These are phyloP conservation scores for Brachypodium distachyon DNA, from an alignment of 202 grass and related monocot species.

Conservation along the genomic window DNA sequence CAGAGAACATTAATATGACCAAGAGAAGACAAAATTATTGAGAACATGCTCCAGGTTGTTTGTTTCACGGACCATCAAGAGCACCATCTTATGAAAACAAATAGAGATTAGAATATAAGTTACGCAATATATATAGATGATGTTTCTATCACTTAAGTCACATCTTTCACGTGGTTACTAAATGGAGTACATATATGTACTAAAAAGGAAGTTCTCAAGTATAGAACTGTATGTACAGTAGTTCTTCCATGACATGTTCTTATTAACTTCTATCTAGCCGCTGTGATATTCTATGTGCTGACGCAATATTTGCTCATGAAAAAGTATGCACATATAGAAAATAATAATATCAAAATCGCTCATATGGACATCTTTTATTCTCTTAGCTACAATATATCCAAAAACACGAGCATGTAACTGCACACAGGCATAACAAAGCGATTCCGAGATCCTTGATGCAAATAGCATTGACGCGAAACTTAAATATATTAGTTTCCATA, in stretches of 20 bases:
- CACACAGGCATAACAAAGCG: background rate
- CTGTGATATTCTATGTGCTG: background rate
- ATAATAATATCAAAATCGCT: background rate
- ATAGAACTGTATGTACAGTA: background rate
- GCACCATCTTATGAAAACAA: background rate
- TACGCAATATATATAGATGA: background rate
- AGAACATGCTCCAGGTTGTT: background rate
- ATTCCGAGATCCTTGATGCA: background rate
- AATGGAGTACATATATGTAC: background rate
- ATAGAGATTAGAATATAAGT: background rate
- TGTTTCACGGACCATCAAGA: background rate
- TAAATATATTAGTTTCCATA: background rate
- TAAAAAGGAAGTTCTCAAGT: background rate
- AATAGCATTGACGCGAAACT: background rate
- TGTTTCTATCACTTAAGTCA: background rate
- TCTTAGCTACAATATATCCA: background rate
- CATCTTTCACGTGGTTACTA: background rate
- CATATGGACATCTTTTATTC: background rate
- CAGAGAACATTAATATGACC: background rate
- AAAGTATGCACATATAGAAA: background rate
- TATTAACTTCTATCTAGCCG: background rate
- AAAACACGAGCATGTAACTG: background rate
- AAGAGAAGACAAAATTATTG: background rate
- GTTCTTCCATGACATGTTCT: background rate
- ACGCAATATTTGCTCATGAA: background rate